Percentiles rank a stretch among this genome's conserved stretches.
phyloP scores from a whole-genome alignment of 1,139 yeast species.

The Pichia sp. region DNA sequence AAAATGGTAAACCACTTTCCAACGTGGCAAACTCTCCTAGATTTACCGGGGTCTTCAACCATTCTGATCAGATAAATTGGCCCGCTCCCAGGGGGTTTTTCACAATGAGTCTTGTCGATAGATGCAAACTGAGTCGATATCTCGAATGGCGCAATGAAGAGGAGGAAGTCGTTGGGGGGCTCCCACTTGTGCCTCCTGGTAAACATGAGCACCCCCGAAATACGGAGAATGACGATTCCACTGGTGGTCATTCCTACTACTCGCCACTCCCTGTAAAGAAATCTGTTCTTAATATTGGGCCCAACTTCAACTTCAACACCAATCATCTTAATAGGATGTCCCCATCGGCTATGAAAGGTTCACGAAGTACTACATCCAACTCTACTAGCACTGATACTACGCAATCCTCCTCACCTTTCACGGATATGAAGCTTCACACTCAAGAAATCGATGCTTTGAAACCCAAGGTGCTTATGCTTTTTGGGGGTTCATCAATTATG shows the following conservation, averaged over 20 bases:
- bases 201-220: too few relatives aligned
- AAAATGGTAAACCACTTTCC: slow-evolving; percentile 8
- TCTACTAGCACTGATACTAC: slow-evolving; percentile 3
- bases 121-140: slow-evolving; percentile 4
- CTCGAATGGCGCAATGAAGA: slow-evolving; percentile 4
- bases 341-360: too few relatives aligned
- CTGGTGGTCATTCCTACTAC: too few relatives aligned
- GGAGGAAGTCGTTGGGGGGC: too few relatives aligned
- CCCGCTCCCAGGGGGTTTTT: slow-evolving; percentile 27
- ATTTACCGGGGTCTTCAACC: slow-evolving; percentile 22
- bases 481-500: slow-evolving; percentile 37
- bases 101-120: slow-evolving; percentile 15
- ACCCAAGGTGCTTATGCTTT: slow-evolving; percentile 28
- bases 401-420: slow-evolving; percentile 11
- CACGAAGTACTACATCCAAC: slow-evolving; percentile 1
- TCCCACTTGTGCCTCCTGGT: too few relatives aligned
- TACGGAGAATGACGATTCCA: too few relatives aligned
- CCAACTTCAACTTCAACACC: too few relatives aligned
- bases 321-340: too few relatives aligned
- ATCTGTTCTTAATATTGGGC: too few relatives aligned
- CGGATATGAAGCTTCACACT: slow-evolving; percentile 8
- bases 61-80: slow-evolving; percentile 21
- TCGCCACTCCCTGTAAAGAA: too few relatives aligned
- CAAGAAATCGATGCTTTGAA: slow-evolving; percentile 6
- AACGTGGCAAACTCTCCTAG: slow-evolving; percentile 3